Base-by-base conservation (phyloP, 768 basidiomycete genomes). In the Tylopilus vinaceipallidus region DNA sequence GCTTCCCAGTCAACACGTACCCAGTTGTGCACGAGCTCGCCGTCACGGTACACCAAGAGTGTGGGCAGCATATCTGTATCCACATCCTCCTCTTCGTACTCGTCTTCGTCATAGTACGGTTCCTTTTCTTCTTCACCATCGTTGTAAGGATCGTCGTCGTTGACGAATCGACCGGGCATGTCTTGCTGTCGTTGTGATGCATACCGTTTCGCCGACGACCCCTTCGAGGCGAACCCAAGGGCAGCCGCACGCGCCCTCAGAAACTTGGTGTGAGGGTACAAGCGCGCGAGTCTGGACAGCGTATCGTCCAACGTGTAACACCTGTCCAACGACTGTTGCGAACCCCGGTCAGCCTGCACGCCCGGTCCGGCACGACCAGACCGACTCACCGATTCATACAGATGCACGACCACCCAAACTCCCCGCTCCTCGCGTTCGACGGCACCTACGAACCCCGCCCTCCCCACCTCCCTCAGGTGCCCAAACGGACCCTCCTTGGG, bases 1-100 rank as follows among this genome's bases (percentile, higher is more conserved):
- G 85, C 87, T 64, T 89, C 88, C 90, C 88, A 91, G 64, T 92
- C 89, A 4, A 91, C 88, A 22, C 90, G 76, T 9, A 92, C 86
- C 90, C 90, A 92, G 42, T 88, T 88, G 58, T 89, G 80, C n/a
- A 90, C 80, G n/a, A 92, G 79, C 53, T 89, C 81, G 16, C 90
- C 88, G 49, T 80, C 82, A 16, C 82, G 84, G 58, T 91, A 91
- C 4, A 88, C 86, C 12, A 90, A 75, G 61, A 90, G 65, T 2
- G 88, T 90, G 0, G 89, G 88, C 23, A 91, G 74, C 75, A 91
- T 81, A 62, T 91, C 88, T 4, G 83, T 77, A 58, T 91, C 88
- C 35, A 90, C 82, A 24, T 82, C 69, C 43, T 81, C 83, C 6
- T 88, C 84, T 12, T 75, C 74, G 35, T 72, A 70, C 4, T 74